Percentiles rank a stretch among this genome's conserved stretches.
Evolutionary conservation across 352 stramenopile species (phyloP).

Genomic region (Phytophthora megakarya): DNA sequence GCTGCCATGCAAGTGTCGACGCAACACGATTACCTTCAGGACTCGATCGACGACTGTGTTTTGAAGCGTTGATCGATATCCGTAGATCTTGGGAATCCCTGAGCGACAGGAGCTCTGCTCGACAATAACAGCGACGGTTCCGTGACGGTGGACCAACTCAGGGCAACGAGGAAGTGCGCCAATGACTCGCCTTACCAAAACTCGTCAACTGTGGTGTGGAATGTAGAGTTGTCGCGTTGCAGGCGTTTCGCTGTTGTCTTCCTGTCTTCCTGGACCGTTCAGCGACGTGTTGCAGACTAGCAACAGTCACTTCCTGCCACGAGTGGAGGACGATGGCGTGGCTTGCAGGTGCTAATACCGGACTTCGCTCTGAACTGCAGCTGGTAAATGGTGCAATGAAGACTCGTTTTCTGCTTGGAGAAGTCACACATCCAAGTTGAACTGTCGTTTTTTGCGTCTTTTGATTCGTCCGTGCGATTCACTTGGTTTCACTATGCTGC

Average conservation of each 20-base stretch:
- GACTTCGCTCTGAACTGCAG: slow-evolving; percentile 9
- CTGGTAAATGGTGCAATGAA: background rate
- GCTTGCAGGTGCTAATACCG: background rate
- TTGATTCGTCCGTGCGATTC: slow-evolving; percentile 3
- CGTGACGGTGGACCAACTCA: slow-evolving; percentile 50
- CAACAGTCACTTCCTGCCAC: slow-evolving; percentile 11
- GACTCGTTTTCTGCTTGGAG: no score
- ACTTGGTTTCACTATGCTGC: slow-evolving; percentile 2
- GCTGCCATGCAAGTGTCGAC: no score
- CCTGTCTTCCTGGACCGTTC: slow-evolving; percentile 15
- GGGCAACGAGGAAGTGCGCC: no score
- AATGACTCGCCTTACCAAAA: no score
- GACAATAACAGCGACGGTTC: slow-evolving; percentile 58
- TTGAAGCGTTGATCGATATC: slow-evolving; percentile 38
- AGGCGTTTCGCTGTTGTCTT: slow-evolving; percentile 19
- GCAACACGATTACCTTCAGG: no score
- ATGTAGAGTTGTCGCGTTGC: slow-evolving; percentile 14
- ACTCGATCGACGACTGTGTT: slow-evolving; percentile 52
- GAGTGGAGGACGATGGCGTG: background rate
- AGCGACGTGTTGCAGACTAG: background rate
- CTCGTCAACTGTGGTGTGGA: no score
- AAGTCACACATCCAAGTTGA: no score
- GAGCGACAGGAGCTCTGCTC: slow-evolving; percentile 42
- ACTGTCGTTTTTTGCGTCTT: slow-evolving; percentile 16
- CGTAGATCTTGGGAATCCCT: no score